Evolutionary conservation across 345 rosid genomes (phyloP).

Genomic region (Lepidium aucheri): DNA sequence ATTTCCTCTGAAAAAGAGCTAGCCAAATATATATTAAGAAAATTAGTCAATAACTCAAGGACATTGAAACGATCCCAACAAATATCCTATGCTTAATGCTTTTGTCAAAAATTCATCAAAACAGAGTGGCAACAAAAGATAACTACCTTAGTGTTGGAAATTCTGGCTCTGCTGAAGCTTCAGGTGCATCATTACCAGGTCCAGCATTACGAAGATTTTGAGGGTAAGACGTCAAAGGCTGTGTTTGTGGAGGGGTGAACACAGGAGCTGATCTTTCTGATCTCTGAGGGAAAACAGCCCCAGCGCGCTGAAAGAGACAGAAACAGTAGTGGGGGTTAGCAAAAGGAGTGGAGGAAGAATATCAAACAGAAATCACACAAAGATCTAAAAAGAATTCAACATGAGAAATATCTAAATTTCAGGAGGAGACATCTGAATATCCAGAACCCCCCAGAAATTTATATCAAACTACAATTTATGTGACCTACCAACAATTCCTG

Average conservation of each 20-base stretch:
- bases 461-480: not conserved
- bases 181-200: slow-evolving; percentile 43
- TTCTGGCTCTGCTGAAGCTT: slow-evolving; percentile 80
- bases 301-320: slow-evolving; percentile 72
- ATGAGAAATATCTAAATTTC: not conserved
- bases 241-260: slow-evolving; percentile 93
- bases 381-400: not conserved
- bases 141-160: slow-evolving; percentile 81
- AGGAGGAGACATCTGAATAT: not conserved
- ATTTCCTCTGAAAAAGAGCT: not conserved
- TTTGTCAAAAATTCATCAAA: not conserved
- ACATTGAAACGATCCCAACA: not conserved
- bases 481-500: slow-evolving; percentile 91
- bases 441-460: not conserved
- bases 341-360: slow-evolving; percentile 2
- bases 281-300: slow-evolving; percentile 96
- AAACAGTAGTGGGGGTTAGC: not conserved
- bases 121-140: not conserved
- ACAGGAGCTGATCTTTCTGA: slow-evolving; percentile 85
- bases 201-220: slow-evolving; percentile 65
- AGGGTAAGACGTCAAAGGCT: slow-evolving; percentile 77
- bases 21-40: not conserved
- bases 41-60: not conserved
- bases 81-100: not conserved
- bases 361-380: not conserved